Evolutionary conservation across 768 basidiomycete genomes (phyloP), one percentile per base, ranked within the genome.

Genomic region (Lentinula sp.): DNA sequence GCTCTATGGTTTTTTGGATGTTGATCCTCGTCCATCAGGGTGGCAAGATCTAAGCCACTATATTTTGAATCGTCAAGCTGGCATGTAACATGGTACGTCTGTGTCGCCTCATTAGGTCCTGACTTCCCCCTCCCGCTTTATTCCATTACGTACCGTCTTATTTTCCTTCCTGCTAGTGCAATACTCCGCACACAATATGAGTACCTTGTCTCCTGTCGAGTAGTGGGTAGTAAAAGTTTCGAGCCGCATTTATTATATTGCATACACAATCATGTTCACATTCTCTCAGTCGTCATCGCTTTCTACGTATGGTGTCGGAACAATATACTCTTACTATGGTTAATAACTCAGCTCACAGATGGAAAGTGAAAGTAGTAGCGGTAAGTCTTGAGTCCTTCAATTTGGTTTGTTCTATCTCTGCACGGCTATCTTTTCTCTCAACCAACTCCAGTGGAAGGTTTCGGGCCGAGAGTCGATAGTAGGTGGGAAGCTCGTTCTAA

Each of bases 31-130:
- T 21, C 57, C 48, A 62, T 49, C 68, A 87, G 89, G 89, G 43
- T 91, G 89, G 89, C 90, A 91, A 67, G 88, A 91, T 75, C 76
- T 92, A 62, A 84, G 83, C 66, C 72, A 89, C 61, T 92, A 90
- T 68, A 84, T 91, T 68, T 73, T 89, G 59, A 91, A 87, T 70
- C 87, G 89, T 64, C 87, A 89, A 70, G 84, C 86, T 43, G 88
- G 88, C 63, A 74, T 86, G 73, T 85, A 71, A 2, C n/a, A 16
- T 6, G 15, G n/a, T 43, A 16, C 15, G 15, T 11, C n/a, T 16
- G 42, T 7, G 4, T n/a, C n/a, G 39, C 8, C 13, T 8, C n/a
- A n/a, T 16, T 45, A 10, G 16, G 5, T 45, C 16, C 7, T 21
- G 16, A 18, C 43, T 15, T 15, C 16, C 43, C n/a, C 43, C 43